phyloP scores from a whole-genome alignment of 139 green algal species.

The Ettlia oleoabundans region DNA sequence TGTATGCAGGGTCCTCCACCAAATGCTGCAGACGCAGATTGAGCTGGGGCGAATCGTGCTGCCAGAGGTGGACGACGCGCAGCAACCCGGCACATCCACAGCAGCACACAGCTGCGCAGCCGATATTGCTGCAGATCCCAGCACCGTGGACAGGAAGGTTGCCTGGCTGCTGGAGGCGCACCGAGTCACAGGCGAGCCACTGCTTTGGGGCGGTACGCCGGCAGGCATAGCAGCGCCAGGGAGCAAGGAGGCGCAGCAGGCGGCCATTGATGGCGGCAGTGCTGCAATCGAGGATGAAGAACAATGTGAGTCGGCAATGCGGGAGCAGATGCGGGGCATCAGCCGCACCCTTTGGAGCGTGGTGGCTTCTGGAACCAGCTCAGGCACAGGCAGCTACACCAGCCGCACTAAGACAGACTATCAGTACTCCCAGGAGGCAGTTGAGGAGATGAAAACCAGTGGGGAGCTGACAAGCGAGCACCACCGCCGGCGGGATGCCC shows the following conservation, averaged over 20 bases:
- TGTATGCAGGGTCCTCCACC: slow-evolving; percentile 21
- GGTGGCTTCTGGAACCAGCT: not conserved
- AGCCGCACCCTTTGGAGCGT: slow-evolving; percentile 1
- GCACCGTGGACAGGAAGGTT: not conserved
- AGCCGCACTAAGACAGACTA: not conserved
- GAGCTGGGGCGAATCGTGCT: slow-evolving; percentile 30
- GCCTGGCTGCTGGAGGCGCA: slow-evolving; percentile 20
- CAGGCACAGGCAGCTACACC: not conserved
- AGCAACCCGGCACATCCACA: not conserved
- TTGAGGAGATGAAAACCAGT: not conserved
- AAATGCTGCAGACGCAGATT: slow-evolving; percentile 23
- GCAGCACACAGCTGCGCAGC: not conserved
- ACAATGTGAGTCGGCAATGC: not conserved
- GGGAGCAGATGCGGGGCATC: slow-evolving; percentile 11
- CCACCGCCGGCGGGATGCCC: slow-evolving; percentile 2
- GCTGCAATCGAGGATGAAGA: not conserved
- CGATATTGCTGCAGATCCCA: not conserved
- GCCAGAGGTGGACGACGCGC: not conserved
- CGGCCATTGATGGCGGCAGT: not conserved
- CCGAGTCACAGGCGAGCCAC: not conserved
- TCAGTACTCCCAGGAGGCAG: not conserved
- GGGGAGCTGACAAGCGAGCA: slow-evolving; percentile 20
- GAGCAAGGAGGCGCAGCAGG: not conserved
- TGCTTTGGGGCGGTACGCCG: not conserved
- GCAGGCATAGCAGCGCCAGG: not conserved